These are phyloP conservation scores for Bipolaris gigantea DNA, from an alignment of 2,329 filamentous ascomycete species.

Conservation along the genomic window DNA sequence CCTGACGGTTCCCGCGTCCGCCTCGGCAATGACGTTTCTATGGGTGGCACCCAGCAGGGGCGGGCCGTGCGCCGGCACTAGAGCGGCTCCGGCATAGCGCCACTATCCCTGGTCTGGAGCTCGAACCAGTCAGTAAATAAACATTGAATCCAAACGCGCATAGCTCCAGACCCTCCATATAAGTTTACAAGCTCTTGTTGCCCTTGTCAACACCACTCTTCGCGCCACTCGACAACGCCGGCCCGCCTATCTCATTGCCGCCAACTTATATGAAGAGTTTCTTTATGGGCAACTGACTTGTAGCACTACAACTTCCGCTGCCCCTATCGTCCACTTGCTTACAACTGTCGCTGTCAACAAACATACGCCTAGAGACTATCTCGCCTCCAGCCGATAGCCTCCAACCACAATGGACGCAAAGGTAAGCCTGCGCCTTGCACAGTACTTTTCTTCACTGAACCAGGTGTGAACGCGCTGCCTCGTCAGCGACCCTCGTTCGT, in stretches of 20 bases:
- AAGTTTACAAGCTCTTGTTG: slow-evolving; percentile 24
- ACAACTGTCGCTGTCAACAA: slow-evolving; percentile 25
- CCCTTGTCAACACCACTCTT: slow-evolving; percentile 33
- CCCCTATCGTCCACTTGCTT: slow-evolving; percentile 30
- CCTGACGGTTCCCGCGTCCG: slow-evolving; percentile 21
- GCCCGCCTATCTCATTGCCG: slow-evolving; percentile 44
- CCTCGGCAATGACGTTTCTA: slow-evolving; percentile 17
- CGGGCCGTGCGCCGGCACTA: slow-evolving; percentile 13
- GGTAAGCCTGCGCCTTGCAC: slow-evolving; percentile 34
- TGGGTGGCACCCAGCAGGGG: slow-evolving; percentile 1
- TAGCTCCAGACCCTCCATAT: slow-evolving; percentile 27
- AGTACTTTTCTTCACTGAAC: slow-evolving; percentile 1
- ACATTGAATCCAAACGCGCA: slow-evolving; percentile 16
- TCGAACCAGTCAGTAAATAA: slow-evolving; percentile 16
- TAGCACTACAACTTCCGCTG: slow-evolving; percentile 36
- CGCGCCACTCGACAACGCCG: slow-evolving; percentile 31
- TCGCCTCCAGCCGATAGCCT: slow-evolving; percentile 23
- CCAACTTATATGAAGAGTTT: slow-evolving; percentile 48
- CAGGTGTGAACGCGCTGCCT: slow-evolving; percentile 3
- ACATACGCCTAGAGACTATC: slow-evolving; percentile 17
- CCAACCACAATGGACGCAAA: slow-evolving; percentile 49
- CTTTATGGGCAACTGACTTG: slow-evolving; percentile 43
- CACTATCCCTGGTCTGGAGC: slow-evolving; percentile 8
- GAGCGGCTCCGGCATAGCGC: slow-evolving; percentile 6
- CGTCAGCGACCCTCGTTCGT: slow-evolving; percentile 6